phyloP scores from a whole-genome alignment of 2,329 filamentous ascomycete species.

The Metarhizium album region DNA sequence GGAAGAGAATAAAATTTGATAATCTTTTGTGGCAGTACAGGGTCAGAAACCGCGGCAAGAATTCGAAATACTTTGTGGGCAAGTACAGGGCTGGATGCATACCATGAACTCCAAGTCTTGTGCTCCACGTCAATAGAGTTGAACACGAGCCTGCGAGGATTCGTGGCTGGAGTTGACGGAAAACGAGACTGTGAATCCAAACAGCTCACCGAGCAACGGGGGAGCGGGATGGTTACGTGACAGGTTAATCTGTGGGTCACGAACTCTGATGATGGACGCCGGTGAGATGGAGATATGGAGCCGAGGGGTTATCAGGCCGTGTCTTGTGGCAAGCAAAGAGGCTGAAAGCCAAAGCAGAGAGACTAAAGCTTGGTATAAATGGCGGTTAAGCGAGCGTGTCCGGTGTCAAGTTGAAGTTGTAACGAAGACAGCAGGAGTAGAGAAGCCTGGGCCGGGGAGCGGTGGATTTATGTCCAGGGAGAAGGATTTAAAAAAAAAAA shows the following conservation, averaged over 20 bases:
- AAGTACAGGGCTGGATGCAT: not conserved
- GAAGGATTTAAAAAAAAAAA: not conserved
- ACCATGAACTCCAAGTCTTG: not conserved
- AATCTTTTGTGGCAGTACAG: not conserved
- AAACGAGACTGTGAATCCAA: conserved; percentile 2
- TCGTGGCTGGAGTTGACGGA: conserved; percentile 10
- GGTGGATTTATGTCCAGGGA: not conserved
- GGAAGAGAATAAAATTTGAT: not conserved
- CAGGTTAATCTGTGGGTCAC: not conserved
- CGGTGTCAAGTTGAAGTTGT: not conserved
- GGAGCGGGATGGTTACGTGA: not conserved
- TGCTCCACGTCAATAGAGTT: not conserved
- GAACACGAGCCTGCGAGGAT: conserved; percentile 14
- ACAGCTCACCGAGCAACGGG: not conserved
- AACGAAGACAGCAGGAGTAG: not conserved
- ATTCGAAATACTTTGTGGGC: no score
- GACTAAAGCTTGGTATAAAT: not conserved
- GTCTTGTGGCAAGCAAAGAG: not conserved
- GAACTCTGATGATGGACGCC: not conserved
- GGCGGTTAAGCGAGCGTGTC: not conserved
- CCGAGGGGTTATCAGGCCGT: not conserved
- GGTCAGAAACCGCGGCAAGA: not conserved
- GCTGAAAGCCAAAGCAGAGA: not conserved
- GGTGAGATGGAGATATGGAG: not conserved
- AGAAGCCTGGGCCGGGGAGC: not conserved